These are phyloP conservation scores for Xylaria sp. DNA, from an alignment of 2,329 filamentous ascomycete species.

Conservation along the genomic window DNA sequence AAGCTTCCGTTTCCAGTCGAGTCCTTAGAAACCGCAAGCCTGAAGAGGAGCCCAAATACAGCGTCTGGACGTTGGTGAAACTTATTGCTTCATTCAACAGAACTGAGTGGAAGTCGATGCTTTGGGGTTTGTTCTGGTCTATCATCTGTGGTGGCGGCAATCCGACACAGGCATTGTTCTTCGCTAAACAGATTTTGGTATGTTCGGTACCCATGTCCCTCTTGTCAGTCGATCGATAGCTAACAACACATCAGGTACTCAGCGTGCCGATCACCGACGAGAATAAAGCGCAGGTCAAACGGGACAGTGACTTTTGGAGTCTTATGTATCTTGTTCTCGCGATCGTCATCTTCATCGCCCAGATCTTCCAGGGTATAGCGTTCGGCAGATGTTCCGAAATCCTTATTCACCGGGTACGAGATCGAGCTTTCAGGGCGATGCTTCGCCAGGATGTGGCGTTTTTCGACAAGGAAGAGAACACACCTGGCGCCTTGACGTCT, in stretches of 20 bases:
- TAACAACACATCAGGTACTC: slow-evolving; percentile 45
- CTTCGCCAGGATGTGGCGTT: slow-evolving; percentile 92
- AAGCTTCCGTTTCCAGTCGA: slow-evolving; percentile 74
- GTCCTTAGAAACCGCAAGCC: slow-evolving; percentile 67
- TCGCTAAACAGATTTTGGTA: slow-evolving; percentile 83
- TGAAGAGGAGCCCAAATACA: slow-evolving; percentile 68
- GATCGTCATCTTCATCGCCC: slow-evolving; percentile 75
- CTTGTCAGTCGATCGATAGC: slow-evolving; percentile 22
- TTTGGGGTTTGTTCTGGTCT: slow-evolving; percentile 76
- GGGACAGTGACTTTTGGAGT: slow-evolving; percentile 85
- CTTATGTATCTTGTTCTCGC: slow-evolving; percentile 90
- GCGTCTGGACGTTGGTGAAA: slow-evolving; percentile 79
- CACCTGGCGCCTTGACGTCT: slow-evolving; percentile 85
- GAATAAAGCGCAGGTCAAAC: slow-evolving; percentile 67
- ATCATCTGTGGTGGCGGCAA: slow-evolving; percentile 84
- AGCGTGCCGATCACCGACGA: slow-evolving; percentile 55
- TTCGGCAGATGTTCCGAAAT: slow-evolving; percentile 90
- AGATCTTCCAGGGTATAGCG: slow-evolving; percentile 72
- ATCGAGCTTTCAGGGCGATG: slow-evolving; percentile 85
- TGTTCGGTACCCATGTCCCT: slow-evolving; percentile 60
- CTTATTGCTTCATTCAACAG: slow-evolving; percentile 84
- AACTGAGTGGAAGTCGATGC: slow-evolving; percentile 76
- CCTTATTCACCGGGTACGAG: slow-evolving; percentile 83
- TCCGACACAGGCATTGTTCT: slow-evolving; percentile 81
- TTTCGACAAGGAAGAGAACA: slow-evolving; percentile 91